Percentiles rank a stretch among this genome's conserved stretches.
Conservation (phyloP, 1,139 yeast genomes). For the Pichia sp. region DNA sequence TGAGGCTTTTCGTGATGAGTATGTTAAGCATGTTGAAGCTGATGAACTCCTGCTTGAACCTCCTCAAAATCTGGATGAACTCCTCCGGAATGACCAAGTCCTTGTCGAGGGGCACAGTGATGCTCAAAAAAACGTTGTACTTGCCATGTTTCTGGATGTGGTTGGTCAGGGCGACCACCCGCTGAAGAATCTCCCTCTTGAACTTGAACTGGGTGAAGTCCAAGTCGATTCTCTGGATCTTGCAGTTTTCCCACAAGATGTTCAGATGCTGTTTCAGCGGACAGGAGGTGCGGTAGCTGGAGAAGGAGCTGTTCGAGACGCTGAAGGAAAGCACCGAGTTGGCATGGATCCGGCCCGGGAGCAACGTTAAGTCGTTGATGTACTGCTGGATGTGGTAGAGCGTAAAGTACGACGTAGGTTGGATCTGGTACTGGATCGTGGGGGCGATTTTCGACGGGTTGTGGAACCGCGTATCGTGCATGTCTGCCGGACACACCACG, state of each 20-base stretch:
- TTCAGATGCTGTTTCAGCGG: conserved; percentile 10
- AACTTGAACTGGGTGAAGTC: conserved; percentile 17
- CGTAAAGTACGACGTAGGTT: conserved; percentile 11
- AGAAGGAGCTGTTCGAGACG: conserved; percentile 11
- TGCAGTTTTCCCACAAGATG: conserved; percentile 13
- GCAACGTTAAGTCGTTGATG: conserved; percentile 4
- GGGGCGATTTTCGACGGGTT: conserved; percentile 3
- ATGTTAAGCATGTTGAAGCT: conserved; percentile 16
- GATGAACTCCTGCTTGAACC: conserved; percentile 12
- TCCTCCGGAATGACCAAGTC: conserved; percentile 6
- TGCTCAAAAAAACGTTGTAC: conserved; percentile 13
- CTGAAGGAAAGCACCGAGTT: conserved; percentile 8
- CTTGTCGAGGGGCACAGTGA: conserved; percentile 11
- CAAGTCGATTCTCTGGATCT: conserved; percentile 14
- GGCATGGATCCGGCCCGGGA: conserved; percentile 7
- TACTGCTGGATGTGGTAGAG: conserved; percentile 11
- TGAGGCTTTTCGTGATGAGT: conserved; percentile 11
- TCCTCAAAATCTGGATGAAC: conserved; percentile 3
- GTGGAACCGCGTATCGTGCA: conserved; percentile 7
- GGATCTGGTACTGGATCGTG: conserved; percentile 13
- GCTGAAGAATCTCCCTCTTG: conserved; percentile 4
- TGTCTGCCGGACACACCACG: conserved; percentile 8
- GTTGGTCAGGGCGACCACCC: conserved; percentile 8
- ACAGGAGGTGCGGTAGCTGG: conserved; percentile 5
- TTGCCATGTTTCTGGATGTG: conserved; percentile 13